Evolutionary conservation across 2,329 filamentous ascomycete species (phyloP).

Genomic region (Colletotrichum costaricense): DNA sequence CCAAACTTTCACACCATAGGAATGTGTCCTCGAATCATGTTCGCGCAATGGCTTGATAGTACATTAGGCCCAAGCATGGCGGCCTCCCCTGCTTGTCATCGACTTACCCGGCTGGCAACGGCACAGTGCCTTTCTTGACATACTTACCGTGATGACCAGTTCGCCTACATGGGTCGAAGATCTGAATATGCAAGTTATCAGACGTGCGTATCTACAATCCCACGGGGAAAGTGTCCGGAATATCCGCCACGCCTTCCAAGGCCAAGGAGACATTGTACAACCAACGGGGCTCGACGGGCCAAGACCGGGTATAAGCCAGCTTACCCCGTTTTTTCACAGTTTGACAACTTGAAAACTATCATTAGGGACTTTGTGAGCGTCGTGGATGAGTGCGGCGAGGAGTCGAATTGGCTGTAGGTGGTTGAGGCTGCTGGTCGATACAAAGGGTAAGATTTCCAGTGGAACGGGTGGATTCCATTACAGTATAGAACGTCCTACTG

Average conservation of each 20-base stretch:
- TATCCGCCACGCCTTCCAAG: not conserved
- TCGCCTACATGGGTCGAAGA: not conserved
- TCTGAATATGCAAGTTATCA: conserved; percentile 14
- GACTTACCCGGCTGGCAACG: not conserved
- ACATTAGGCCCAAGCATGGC: not conserved
- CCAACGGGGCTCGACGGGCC: not conserved
- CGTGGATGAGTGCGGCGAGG: not conserved
- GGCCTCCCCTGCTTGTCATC: not conserved
- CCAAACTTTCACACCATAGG: not conserved
- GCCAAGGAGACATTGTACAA: not conserved
- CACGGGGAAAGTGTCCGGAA: not conserved
- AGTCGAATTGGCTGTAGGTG: conserved; percentile 4
- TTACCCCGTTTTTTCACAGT: not conserved
- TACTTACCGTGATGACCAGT: not conserved
- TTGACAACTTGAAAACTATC: not conserved
- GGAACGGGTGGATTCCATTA: not conserved
- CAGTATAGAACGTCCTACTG: not conserved
- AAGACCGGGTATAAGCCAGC: conserved; percentile 14
- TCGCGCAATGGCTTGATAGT: not conserved
- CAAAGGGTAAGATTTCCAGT: not conserved
- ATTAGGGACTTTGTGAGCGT: not conserved
- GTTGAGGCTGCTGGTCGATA: not conserved
- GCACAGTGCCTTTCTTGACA: not conserved
- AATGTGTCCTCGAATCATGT: not conserved
- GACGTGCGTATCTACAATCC: conserved; percentile 4